These are phyloP conservation scores for Glycine tomentella DNA, from an alignment of 306 rosid species.

Conservation along the genomic window DNA sequence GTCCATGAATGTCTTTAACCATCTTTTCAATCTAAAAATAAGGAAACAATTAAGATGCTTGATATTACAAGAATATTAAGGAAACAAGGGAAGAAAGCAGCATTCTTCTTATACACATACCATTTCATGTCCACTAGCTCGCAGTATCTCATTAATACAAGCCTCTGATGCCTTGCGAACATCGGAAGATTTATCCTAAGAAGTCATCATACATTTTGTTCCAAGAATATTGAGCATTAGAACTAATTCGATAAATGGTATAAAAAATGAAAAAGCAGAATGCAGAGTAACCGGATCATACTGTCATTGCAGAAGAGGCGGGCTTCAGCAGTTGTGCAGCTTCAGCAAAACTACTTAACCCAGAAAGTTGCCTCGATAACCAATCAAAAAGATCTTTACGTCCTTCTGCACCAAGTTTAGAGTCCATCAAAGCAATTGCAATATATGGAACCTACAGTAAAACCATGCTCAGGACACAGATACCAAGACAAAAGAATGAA, in stretches of 20 bases:
- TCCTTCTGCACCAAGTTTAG: conserved; percentile 97
- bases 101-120: conserved; percentile 55
- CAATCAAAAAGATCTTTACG: conserved; percentile 98
- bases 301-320: conserved; percentile 89
- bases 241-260: conserved; percentile 21
- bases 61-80: conserved; percentile 34
- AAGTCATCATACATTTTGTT: conserved; percentile 44
- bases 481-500: conserved; percentile 30
- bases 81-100: conserved; percentile 13
- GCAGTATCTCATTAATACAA: conserved; percentile 84
- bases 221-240: background rate
- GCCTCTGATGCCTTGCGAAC: conserved; percentile 98
- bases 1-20: conserved; percentile 82
- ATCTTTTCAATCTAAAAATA: conserved; percentile 76
- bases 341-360: conserved; percentile 75
- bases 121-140: conserved; percentile 83
- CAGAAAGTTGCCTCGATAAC: conserved; percentile 89
- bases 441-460: conserved; percentile 80
- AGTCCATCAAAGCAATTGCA: conserved; percentile 74
- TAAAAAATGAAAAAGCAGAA: background rate
- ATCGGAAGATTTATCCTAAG: conserved; percentile 96
- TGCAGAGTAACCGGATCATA: conserved; percentile 46
- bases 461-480: conserved; percentile 50
- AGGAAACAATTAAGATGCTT: conserved; percentile 38
- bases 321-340: conserved; percentile 92